Evolutionary conservation across 805 yeast species (phyloP).

Genomic region (Wickerhamomyces pijperi): DNA sequence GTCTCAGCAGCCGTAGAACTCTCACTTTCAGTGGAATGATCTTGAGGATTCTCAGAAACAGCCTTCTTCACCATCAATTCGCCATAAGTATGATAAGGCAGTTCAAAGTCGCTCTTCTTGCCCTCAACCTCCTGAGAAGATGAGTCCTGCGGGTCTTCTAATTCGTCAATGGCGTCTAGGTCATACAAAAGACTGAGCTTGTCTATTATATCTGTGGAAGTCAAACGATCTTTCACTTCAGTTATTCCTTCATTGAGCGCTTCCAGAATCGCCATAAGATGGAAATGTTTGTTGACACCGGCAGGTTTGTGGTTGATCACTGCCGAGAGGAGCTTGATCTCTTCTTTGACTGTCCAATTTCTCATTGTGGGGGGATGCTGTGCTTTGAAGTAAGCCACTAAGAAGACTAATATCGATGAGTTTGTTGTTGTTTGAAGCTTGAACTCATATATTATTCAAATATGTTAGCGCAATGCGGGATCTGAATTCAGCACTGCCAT

Average conservation of each 20-base stretch:
- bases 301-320: constrained; percentile 61
- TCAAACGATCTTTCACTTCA: constrained; percentile 21
- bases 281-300: constrained; percentile 33
- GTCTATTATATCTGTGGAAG: constrained; percentile 44
- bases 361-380: constrained; percentile 4
- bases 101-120: constrained; percentile 2
- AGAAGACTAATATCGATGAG: too few species aligned
- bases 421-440: too few species aligned
- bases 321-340: constrained; percentile 47
- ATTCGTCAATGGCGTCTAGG: constrained; percentile 42
- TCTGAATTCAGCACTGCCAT: too few species aligned
- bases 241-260: constrained; percentile 6
- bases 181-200: constrained; percentile 45
- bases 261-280: constrained; percentile 21
- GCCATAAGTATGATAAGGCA: constrained; percentile 7
- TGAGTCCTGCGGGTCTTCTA: constrained; percentile 26
- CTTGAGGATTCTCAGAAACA: neutral
- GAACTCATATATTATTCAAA: too few species aligned
- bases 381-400: too few species aligned
- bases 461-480: too few species aligned
- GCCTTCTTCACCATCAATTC: constrained; percentile 28
- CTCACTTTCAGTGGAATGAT: neutral
- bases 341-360: constrained; percentile 52
- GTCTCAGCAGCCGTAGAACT: constrained; percentile 1
- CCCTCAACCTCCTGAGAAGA: constrained; percentile 8